phyloP scores from a whole-genome alignment of 164 flowering plant species.

The Paratinospora sagittata region DNA sequence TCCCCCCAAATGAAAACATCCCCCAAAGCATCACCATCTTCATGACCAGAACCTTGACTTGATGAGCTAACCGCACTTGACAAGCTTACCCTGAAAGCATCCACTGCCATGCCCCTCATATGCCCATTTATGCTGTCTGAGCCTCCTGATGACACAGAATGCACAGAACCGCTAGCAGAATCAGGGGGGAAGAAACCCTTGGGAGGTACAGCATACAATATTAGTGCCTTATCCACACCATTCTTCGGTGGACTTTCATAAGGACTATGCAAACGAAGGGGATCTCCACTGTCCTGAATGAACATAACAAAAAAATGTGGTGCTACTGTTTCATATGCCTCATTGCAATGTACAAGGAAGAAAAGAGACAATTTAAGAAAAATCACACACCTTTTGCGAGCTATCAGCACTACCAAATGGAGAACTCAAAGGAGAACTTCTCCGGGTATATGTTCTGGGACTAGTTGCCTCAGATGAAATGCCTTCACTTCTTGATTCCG shows the following conservation, averaged over 20 bases:
- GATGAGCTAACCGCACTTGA: slow-evolving; percentile 99
- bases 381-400: slow-evolving; percentile 58
- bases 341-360: background rate
- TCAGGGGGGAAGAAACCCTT: slow-evolving; percentile 83
- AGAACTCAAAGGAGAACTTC: slow-evolving; percentile 93
- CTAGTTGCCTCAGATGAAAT: slow-evolving; percentile 89
- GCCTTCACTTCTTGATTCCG: slow-evolving; percentile 96
- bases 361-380: slow-evolving; percentile 6
- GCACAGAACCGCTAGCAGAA: slow-evolving; percentile 73
- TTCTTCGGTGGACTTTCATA: slow-evolving; percentile 89
- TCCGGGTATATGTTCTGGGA: slow-evolving; percentile 84
- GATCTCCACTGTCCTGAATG: slow-evolving; percentile 69
- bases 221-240: slow-evolving; percentile 67
- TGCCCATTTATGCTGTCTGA: slow-evolving; percentile 88
- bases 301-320: slow-evolving; percentile 5
- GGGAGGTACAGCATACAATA: slow-evolving; percentile 74
- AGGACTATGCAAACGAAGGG: slow-evolving; percentile 79
- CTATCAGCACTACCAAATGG: slow-evolving; percentile 81
- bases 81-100: slow-evolving; percentile 88
- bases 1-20: slow-evolving; percentile 99
- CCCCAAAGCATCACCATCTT: slow-evolving; percentile 95
- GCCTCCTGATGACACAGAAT: slow-evolving; percentile 90
- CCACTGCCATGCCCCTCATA: slow-evolving; percentile 60
- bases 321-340: background rate
- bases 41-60: slow-evolving; percentile 98